Evolutionary conservation across 352 stramenopile genomes (phyloP).

Genomic region (Globisporangium cylindrosporum): DNA sequence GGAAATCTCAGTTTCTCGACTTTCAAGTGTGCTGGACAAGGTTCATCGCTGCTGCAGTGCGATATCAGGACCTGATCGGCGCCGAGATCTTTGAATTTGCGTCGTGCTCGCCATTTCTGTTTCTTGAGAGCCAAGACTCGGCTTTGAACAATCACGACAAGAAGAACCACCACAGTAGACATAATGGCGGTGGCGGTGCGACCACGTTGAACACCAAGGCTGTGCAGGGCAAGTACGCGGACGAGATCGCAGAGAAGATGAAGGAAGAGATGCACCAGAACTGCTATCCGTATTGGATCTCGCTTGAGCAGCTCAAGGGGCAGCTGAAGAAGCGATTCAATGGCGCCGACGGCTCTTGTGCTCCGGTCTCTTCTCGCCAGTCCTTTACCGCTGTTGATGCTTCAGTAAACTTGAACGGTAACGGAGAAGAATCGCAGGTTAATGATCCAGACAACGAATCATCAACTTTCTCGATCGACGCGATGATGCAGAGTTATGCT

Average conservation of each 20-base stretch:
- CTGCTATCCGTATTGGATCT: conserved; percentile 47
- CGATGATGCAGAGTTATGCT: neutral
- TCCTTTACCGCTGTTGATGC: neutral
- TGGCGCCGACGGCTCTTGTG: neutral
- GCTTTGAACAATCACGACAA: neutral
- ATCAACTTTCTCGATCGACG: neutral
- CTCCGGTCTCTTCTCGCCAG: neutral
- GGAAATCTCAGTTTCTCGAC: conserved; percentile 16
- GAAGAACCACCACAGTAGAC: neutral
- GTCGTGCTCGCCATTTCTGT: conserved; percentile 39
- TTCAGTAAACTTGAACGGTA: neutral
- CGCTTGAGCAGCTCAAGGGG: conserved; percentile 33
- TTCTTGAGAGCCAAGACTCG: conserved; percentile 13
- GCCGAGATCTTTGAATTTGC: conserved; percentile 51
- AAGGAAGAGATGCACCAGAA: conserved; percentile 34
- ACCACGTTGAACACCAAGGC: conserved; percentile 25
- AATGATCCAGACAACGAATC: neutral
- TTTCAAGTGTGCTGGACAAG: conserved; percentile 31
- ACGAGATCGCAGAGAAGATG: conserved; percentile 50
- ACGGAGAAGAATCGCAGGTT: neutral
- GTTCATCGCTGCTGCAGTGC: conserved; percentile 24
- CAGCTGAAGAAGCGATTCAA: conserved; percentile 29
- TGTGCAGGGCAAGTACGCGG: conserved; percentile 39
- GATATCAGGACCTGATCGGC: conserved; percentile 37
- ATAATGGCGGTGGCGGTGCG: no score